Evolutionary conservation across 73 alveolate genomes (phyloP), one percentile per base, ranked within the genome.

Genomic region (Uronychia setigera): DNA sequence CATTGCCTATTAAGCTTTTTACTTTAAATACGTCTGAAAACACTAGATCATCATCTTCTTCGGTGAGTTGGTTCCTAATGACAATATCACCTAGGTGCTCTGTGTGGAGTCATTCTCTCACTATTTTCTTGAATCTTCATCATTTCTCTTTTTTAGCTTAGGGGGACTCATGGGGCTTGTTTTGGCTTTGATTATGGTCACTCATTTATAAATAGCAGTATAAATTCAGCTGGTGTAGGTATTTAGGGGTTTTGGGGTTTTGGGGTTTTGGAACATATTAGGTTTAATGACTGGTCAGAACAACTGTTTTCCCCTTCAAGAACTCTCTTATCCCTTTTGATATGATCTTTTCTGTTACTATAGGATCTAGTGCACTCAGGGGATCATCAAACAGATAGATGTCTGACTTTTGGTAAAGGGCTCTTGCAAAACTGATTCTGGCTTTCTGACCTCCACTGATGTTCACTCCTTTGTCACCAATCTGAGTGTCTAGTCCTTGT

Each of bases 391-490:
- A 34, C 31, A 90, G 79, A 32, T 85, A 80, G 14, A 90, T 90
- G 67, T 87, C 92, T 1, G 82, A 32, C 60, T 90, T 81, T 33
- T 85, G 59, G 67, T 90, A 90, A 25, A 85, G 79, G 14, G 95
- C 95, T 85, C 95, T 60, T 0, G 95, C 95, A 26, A 85, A 58
- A 19, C 88, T 77, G 1, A 90, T 33, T 57, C 95, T 78, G 26
- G 86, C 81, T 74, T 85, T 90, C 33, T 90, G 79, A 0, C 93
- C 93, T 60, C 94, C 94, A 86, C 93, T 86, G 78, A 91, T 76
- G 29, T 86, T 91, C 0, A 84, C 78, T 76, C 91, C 96, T 86
- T 83, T 79, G 28, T 79, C 81, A 0, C 92, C 96, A 19, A 86
- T 79, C 35, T 82, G 84, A 1, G 87, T 80, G 0, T 34, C 35